Percentiles rank a stretch among this genome's conserved stretches.
phyloP scores from a whole-genome alignment of 371 early-diverging fungal genomes.

The Sporodiniella umbellata region DNA sequence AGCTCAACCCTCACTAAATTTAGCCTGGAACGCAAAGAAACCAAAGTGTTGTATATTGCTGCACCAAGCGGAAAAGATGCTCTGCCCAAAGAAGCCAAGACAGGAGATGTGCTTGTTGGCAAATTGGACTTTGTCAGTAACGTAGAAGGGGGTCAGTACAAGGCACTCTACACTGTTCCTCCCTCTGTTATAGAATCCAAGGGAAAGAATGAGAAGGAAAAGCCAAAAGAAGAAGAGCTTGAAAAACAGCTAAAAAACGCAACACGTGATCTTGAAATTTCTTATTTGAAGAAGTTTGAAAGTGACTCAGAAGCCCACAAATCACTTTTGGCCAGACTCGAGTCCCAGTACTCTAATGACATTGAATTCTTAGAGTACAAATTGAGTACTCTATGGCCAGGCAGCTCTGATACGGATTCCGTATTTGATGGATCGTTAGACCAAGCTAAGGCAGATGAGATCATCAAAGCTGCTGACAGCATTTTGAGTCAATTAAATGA shows the following conservation, averaged over 20 bases:
- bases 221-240: slow-evolving; percentile 49
- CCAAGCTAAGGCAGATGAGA: slow-evolving; percentile 42
- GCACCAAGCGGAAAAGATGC: slow-evolving; percentile 30
- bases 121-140: slow-evolving; percentile 51
- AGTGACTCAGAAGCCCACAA: slow-evolving; percentile 56
- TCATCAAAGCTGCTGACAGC: slow-evolving; percentile 49
- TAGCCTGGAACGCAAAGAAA: slow-evolving; percentile 30
- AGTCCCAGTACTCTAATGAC: slow-evolving; percentile 47
- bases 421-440: slow-evolving; percentile 29
- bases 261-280: slow-evolving; percentile 74
- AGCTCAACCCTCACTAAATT: slow-evolving; percentile 43
- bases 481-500: slow-evolving; percentile 56
- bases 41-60: slow-evolving; percentile 36
- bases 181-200: slow-evolving; percentile 27
- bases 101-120: slow-evolving; percentile 81
- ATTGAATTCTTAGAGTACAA: slow-evolving; percentile 57
- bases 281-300: slow-evolving; percentile 73
- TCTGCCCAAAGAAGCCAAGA: slow-evolving; percentile 72
- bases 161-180: slow-evolving; percentile 58
- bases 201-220: slow-evolving; percentile 23
- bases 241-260: slow-evolving; percentile 62
- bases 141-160: slow-evolving; percentile 63
- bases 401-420: slow-evolving; percentile 24
- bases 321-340: slow-evolving; percentile 57
- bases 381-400: slow-evolving; percentile 52